Conservation (phyloP, 768 basidiomycete genomes). For the Suillus subalutaceus region DNA sequence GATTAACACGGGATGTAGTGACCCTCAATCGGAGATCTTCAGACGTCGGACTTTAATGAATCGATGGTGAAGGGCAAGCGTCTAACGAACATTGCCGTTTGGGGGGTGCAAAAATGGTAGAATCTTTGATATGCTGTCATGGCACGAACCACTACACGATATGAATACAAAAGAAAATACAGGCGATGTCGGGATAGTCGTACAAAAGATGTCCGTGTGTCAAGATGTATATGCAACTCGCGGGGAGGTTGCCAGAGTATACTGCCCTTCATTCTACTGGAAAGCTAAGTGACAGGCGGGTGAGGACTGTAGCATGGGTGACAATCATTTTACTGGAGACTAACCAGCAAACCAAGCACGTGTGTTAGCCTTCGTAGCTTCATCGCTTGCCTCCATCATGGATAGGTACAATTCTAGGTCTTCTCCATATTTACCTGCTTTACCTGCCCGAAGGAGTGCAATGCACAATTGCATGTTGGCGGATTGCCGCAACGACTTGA, state of each 20-base stretch:
- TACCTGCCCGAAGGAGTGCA: neutral
- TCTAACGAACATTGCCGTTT: neutral
- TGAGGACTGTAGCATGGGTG: neutral
- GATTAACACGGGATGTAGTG: neutral
- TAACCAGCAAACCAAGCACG: neutral
- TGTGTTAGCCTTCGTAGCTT: neutral
- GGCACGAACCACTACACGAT: neutral
- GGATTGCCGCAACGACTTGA: neutral
- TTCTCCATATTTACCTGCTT: neutral
- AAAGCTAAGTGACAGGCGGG: neutral
- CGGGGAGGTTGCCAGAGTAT: neutral
- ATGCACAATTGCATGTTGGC: neutral
- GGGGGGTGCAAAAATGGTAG: neutral
- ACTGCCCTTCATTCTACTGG: neutral
- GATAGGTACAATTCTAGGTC: neutral
- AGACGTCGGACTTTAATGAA: neutral
- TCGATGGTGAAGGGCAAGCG: neutral
- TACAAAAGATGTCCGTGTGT: neutral
- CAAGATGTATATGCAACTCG: neutral
- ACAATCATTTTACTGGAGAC: neutral
- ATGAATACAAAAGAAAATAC: neutral
- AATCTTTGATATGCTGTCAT: neutral
- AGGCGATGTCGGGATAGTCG: neutral
- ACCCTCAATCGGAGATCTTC: neutral
- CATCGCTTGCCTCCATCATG: neutral